Base-by-base conservation (phyloP, 2,329 filamentous ascomycete species). In the Volutella citrinella region DNA sequence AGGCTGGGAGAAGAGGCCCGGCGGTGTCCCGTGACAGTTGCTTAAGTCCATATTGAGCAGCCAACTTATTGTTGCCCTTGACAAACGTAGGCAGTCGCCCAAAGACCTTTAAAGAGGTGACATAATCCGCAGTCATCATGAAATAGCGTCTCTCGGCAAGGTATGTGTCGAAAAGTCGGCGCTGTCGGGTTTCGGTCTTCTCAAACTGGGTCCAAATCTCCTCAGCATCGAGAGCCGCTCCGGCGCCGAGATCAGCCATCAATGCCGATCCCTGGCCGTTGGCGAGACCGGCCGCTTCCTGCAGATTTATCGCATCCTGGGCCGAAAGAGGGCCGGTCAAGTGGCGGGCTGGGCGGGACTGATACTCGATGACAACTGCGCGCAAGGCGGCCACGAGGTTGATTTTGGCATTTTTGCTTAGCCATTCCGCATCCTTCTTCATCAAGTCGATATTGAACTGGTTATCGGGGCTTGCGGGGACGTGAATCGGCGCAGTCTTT, bases 401-500 rank as follows among this genome's bases (percentile, higher is more conserved):
- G 46, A 96, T 79, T 27, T 78, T 73, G 31, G 82, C 79, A 54
- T 83, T 79, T 51, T 84, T 79, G 61, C 87, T 90, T 43, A 98
- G 69, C 89, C 90, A 97, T 48, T 84, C 59, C 20, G 88, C 78
- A 66, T 97, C 90, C 28, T 79, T 77, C 65, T 95, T 95, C 58
- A 97, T 79, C 54, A 84, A 69, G 23, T 84, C 80, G 47, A 95
- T 70, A 54, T 90, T 79, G 56, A 84, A 87, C 36, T 77, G 76
- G 24, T 77, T 74, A 50, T 77, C 78, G 10, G 77, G 68, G 6
- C 77, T 77, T 13, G 84, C 80, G 3, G 87, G 79, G 30, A 89
- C 78, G 57, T 95, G 84, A 42, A 96, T 94, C 6, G 89, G 85
- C 15, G 89, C 85, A 1, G 87, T 95, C 61, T 83, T 89, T 14